Evolutionary conservation across 2,329 filamentous ascomycete species (phyloP).

Genomic region (Penicillium sp.): DNA sequence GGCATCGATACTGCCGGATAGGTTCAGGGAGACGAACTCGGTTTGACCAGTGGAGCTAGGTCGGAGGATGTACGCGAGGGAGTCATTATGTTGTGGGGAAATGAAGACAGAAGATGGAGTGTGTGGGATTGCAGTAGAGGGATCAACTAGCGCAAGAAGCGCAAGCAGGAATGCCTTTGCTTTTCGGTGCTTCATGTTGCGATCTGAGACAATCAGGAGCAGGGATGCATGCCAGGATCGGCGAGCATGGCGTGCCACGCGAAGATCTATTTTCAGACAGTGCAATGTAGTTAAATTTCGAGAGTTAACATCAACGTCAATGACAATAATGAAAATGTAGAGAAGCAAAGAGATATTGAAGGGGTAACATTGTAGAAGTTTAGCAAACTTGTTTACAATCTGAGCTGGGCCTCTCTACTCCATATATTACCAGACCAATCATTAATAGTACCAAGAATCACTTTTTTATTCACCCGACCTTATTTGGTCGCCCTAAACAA

Average conservation of each 20-base stretch:
- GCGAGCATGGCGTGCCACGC: slow-evolving; percentile 26
- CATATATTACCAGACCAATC: slow-evolving; percentile 17
- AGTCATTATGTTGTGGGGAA: slow-evolving; percentile 49
- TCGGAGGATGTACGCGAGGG: slow-evolving; percentile 69
- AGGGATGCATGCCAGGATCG: slow-evolving; percentile 28
- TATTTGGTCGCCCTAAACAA: slow-evolving; percentile 15
- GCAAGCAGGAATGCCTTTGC: slow-evolving; percentile 11
- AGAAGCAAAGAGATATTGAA: background rate
- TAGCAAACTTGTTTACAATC: slow-evolving; percentile 8
- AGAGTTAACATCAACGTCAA: background rate
- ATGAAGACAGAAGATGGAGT: slow-evolving; percentile 72
- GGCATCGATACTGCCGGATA: slow-evolving; percentile 58
- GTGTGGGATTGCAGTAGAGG: slow-evolving; percentile 63
- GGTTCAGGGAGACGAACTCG: slow-evolving; percentile 64
- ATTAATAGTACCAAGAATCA: background rate
- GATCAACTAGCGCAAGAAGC: slow-evolving; percentile 23
- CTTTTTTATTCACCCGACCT: slow-evolving; percentile 1
- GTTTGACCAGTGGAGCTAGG: slow-evolving; percentile 51
- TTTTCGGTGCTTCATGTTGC: slow-evolving; percentile 19
- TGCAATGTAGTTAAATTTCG: slow-evolving; percentile 1
- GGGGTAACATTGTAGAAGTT: background rate
- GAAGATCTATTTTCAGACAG: slow-evolving; percentile 9
- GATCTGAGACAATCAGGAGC: slow-evolving; percentile 27
- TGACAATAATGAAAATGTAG: background rate
- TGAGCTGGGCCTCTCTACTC: background rate